Conservation (phyloP, 352 stramenopile genomes). For the Pythium biforme region DNA sequence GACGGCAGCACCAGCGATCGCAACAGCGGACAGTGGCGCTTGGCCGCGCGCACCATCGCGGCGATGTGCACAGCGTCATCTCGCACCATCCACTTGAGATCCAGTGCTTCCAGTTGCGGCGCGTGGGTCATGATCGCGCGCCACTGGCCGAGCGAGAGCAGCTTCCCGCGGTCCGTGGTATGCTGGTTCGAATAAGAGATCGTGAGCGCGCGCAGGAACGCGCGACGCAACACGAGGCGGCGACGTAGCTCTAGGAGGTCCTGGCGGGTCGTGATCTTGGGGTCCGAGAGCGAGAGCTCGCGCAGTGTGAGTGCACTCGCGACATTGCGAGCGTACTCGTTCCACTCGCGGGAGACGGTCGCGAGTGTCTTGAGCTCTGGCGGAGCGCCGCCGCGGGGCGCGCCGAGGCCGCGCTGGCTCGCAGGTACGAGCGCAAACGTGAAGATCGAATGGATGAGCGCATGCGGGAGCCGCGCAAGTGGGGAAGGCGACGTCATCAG, state of each 20-base stretch:
- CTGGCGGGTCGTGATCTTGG: not conserved
- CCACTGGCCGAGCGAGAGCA: slow-evolving; percentile 7
- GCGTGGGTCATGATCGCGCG: slow-evolving; percentile 6
- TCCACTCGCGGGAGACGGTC: slow-evolving; percentile 12
- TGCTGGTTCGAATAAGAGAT: slow-evolving; percentile 4
- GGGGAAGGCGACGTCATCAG: not conserved
- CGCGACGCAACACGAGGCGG: slow-evolving; percentile 2
- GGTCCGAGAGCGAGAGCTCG: not conserved
- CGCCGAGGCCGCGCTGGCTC: not conserved
- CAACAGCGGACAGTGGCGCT: slow-evolving; percentile 5
- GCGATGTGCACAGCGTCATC: not conserved
- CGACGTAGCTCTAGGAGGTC: slow-evolving; percentile 7
- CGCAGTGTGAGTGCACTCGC: not conserved
- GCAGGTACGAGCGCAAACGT: slow-evolving; percentile 4
- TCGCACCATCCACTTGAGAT: slow-evolving; percentile 1
- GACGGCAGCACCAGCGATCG: slow-evolving; percentile 7
- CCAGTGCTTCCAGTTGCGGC: slow-evolving; percentile 5
- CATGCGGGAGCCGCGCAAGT: slow-evolving; percentile 7
- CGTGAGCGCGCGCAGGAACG: slow-evolving; percentile 15
- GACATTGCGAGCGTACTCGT: slow-evolving; percentile 3
- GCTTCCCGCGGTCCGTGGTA: not conserved
- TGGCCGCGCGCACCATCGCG: slow-evolving; percentile 1
- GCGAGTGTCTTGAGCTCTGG: slow-evolving; percentile 9
- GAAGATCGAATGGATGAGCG: slow-evolving; percentile 21
- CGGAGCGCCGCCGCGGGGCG: not conserved